A percentile compares a stretch with the other conserved stretches of the same genome.
Evolutionary conservation across 2,329 filamentous ascomycete species (phyloP).

Genomic region (Didymella pinodella): DNA sequence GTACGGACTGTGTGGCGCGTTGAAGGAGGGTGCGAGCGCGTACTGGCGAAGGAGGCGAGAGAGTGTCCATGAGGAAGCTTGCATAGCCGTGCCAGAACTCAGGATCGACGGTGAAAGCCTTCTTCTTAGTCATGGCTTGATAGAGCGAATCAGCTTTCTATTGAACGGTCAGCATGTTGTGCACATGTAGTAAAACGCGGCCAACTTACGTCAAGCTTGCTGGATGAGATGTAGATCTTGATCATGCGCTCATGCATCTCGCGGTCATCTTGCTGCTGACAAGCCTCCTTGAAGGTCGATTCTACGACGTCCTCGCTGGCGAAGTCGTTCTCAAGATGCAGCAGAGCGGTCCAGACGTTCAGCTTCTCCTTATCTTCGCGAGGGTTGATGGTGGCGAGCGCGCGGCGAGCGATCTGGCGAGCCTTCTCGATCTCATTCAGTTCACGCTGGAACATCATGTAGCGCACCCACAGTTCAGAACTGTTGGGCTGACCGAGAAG

Average conservation of each 20-base stretch:
- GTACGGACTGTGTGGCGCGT: slow-evolving; percentile 84
- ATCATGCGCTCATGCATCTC: slow-evolving; percentile 89
- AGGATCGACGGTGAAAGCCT: slow-evolving; percentile 75
- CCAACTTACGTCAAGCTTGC: slow-evolving; percentile 76
- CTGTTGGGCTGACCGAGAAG: slow-evolving; percentile 91
- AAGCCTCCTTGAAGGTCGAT: slow-evolving; percentile 88
- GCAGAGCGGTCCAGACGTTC: slow-evolving; percentile 92
- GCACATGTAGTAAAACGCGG: background rate
- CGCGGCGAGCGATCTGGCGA: slow-evolving; percentile 87
- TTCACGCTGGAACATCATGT: slow-evolving; percentile 98
- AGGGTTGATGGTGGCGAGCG: slow-evolving; percentile 88
- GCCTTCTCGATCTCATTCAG: slow-evolving; percentile 88
- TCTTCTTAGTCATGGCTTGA: slow-evolving; percentile 86
- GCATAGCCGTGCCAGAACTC: slow-evolving; percentile 95
- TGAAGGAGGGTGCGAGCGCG: slow-evolving; percentile 80
- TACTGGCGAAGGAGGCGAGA: slow-evolving; percentile 73
- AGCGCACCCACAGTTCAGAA: slow-evolving; percentile 92
- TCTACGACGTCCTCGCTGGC: slow-evolving; percentile 83
- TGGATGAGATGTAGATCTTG: slow-evolving; percentile 93
- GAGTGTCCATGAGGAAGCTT: slow-evolving; percentile 83
- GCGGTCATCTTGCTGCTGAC: slow-evolving; percentile 90
- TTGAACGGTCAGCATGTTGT: slow-evolving; percentile 33
- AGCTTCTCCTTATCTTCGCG: slow-evolving; percentile 91
- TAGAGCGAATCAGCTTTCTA: slow-evolving; percentile 91
- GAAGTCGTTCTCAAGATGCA: slow-evolving; percentile 94